These are phyloP conservation scores for Phaeophleospora eucalypticola DNA, from an alignment of 2,329 filamentous ascomycete genomes.

Conservation along the genomic window DNA sequence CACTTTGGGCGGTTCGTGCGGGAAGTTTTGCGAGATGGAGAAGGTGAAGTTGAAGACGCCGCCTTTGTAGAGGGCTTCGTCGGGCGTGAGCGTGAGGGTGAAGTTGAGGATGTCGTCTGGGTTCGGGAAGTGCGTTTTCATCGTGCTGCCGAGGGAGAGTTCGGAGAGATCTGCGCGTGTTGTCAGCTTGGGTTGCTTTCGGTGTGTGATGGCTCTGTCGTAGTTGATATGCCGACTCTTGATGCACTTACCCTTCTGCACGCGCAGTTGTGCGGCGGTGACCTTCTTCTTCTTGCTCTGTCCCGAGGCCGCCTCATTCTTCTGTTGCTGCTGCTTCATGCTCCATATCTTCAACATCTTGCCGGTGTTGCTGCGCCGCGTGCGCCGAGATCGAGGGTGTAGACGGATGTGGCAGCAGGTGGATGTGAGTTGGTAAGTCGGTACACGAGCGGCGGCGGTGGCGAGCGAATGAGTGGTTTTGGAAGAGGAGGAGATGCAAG, in stretches of 20 bases:
- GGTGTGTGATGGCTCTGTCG: not conserved
- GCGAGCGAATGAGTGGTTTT: not conserved
- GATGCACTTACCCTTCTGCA: conserved; percentile 74
- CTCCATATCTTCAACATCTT: conserved; percentile 99
- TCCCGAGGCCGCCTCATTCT: conserved; percentile 77
- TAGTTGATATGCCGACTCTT: not conserved
- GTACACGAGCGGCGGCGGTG: not conserved
- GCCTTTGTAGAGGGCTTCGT: conserved; percentile 84
- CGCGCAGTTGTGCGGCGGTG: conserved; percentile 87
- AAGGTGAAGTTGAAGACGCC: conserved; percentile 88
- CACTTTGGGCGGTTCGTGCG: conserved; percentile 95
- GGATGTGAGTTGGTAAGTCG: not conserved
- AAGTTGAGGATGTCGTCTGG: conserved; percentile 85
- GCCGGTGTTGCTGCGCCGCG: conserved; percentile 18
- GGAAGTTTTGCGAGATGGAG: conserved; percentile 89
- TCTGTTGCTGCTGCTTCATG: conserved; percentile 93
- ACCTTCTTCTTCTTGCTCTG: conserved; percentile 93
- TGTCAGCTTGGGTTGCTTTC: not conserved
- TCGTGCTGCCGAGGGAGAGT: conserved; percentile 71
- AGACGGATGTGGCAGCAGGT: not conserved
- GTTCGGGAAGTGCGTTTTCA: conserved; percentile 77
- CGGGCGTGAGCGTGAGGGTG: conserved; percentile 73
- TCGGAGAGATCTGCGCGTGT: conserved; percentile 68
- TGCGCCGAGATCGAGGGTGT: conserved; percentile 1
- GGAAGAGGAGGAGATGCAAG: too few relatives aligned